phyloP scores from a whole-genome alignment of 352 stramenopile species.

The Globisporangium paroecandrum region DNA sequence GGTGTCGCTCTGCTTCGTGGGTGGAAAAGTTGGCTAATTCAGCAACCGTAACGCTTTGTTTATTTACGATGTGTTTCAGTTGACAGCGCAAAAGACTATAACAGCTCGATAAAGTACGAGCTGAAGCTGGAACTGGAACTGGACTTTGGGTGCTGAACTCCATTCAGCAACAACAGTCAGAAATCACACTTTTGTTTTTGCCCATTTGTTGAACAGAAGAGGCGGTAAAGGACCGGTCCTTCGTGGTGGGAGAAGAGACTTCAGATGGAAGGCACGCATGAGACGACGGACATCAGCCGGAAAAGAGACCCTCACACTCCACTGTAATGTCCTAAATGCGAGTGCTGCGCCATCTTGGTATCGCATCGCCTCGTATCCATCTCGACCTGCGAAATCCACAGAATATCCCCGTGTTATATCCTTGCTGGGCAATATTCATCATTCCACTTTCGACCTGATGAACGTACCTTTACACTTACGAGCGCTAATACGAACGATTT shows the following conservation, averaged over 20 bases:
- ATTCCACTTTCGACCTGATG: not conserved
- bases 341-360: not conserved
- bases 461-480: not conserved
- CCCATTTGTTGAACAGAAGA: conserved; percentile 1
- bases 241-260: conserved; percentile 4
- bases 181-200: not conserved
- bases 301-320: not conserved
- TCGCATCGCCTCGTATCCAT: not conserved
- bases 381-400: not conserved
- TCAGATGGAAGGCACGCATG: not conserved
- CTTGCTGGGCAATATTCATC: not conserved
- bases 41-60: not conserved
- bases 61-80: not conserved
- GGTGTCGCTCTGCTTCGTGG: not conserved
- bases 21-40: not conserved
- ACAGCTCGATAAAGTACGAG: not conserved
- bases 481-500: not conserved
- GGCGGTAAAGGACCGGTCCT: not conserved
- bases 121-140: not conserved
- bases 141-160: not conserved
- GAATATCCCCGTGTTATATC: no score
- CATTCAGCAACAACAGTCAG: not conserved
- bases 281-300: not conserved
- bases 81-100: not conserved
- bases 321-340: not conserved